Conservation (phyloP, 106 monocot genomes). For the Acorus calamus region DNA sequence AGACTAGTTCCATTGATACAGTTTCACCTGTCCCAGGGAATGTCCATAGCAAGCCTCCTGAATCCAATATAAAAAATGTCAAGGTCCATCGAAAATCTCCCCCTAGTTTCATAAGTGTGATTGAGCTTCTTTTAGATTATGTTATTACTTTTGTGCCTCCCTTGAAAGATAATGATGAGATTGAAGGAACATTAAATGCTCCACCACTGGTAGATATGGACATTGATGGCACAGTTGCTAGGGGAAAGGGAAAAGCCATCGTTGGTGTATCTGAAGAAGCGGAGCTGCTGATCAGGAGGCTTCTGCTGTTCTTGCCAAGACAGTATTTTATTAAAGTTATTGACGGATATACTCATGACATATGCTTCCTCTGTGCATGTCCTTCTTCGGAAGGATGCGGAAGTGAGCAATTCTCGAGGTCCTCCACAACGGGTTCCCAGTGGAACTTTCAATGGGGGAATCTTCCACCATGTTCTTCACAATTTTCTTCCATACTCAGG, state of each 20-base stretch:
- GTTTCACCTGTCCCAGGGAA: constrained; percentile 4
- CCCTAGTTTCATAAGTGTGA: constrained; percentile 76
- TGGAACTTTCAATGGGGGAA: constrained; percentile 28
- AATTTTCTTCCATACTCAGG: constrained; percentile 71
- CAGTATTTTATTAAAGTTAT: constrained; percentile 82
- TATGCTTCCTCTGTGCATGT: constrained; percentile 83
- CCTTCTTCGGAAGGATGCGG: constrained; percentile 78
- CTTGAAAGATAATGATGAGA: constrained; percentile 24
- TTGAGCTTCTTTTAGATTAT: constrained; percentile 78
- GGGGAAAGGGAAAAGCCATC: constrained; percentile 80
- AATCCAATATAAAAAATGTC: constrained; percentile 46
- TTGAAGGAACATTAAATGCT: constrained; percentile 27
- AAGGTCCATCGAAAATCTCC: constrained; percentile 79
- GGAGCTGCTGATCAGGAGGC: constrained; percentile 52
- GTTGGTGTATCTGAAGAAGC: constrained; percentile 49
- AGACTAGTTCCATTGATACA: constrained; percentile 21
- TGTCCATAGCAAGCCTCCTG: constrained; percentile 35
- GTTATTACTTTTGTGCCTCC: constrained; percentile 52
- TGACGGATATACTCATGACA: constrained; percentile 89
- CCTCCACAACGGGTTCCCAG: constrained; percentile 20
- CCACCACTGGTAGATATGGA: constrained; percentile 65
- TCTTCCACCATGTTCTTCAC: constrained; percentile 85
- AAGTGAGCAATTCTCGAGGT: constrained; percentile 41
- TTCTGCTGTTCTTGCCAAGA: constrained; percentile 78
- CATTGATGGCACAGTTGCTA: constrained; percentile 50